These are phyloP conservation scores for Gelatoporia subvermispora DNA, from an alignment of 768 basidiomycete species.

Conservation along the genomic window DNA sequence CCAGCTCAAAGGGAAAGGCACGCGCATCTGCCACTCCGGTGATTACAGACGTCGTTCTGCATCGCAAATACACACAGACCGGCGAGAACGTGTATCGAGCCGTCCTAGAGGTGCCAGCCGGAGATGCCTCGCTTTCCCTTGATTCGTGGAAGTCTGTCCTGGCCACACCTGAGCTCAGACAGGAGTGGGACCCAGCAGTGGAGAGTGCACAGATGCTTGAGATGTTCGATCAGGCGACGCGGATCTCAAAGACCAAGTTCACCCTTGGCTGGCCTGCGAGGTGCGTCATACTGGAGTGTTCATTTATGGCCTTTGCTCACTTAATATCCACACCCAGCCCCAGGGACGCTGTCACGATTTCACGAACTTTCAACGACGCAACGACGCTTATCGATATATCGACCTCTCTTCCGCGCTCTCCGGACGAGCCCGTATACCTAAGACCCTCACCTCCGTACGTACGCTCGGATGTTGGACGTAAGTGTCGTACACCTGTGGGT, in stretches of 20 bases:
- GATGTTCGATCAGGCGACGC: conserved; percentile 78
- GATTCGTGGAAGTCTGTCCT: conserved; percentile 81
- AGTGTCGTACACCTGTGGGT: conserved; percentile 22
- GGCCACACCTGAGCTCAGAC: conserved; percentile 79
- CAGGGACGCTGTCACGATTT: conserved; percentile 91
- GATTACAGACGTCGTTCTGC: conserved; percentile 68
- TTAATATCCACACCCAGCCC: conserved; percentile 47
- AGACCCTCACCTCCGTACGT: conserved; percentile 91
- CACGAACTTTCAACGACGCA: conserved; percentile 75
- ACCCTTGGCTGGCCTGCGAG: conserved; percentile 95
- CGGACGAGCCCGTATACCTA: conserved; percentile 87
- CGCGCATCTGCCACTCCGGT: conserved; percentile 51
- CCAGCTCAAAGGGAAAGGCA: conserved; percentile 58
- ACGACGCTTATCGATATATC: conserved; percentile 86
- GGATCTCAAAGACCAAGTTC: conserved; percentile 88
- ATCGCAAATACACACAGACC: conserved; percentile 61
- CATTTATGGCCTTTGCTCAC: neutral
- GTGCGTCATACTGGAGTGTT: conserved; percentile 41
- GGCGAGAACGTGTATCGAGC: conserved; percentile 81
- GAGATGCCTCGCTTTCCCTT: conserved; percentile 54
- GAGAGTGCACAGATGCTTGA: conserved; percentile 80
- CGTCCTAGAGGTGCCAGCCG: conserved; percentile 68
- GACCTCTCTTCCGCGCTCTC: conserved; percentile 88
- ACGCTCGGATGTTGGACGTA: conserved; percentile 76
- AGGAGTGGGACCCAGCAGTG: conserved; percentile 93